Conservation (phyloP, 192 early-diverging fungal genomes). For the Backusella sp. region DNA sequence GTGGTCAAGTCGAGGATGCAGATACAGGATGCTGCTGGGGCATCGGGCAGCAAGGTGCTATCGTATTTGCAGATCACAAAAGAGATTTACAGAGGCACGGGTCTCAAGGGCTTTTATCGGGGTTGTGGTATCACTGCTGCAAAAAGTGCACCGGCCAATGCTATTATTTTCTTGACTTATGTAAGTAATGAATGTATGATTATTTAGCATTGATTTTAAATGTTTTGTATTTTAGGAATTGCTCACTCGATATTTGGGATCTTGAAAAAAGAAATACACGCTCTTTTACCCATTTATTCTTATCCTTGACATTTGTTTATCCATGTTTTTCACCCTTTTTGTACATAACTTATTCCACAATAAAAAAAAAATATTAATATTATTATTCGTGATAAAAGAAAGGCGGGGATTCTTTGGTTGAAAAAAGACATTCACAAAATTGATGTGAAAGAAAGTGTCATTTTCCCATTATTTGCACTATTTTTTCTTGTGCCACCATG, state of each 20-base stretch:
- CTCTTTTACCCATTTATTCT: not conserved
- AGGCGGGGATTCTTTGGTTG: not conserved
- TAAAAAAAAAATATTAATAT: not conserved
- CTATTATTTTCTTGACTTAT: constrained; percentile 95
- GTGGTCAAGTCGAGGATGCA: constrained; percentile 94
- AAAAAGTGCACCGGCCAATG: constrained; percentile 90
- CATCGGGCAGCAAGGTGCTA: constrained; percentile 45
- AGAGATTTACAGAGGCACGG: constrained; percentile 73
- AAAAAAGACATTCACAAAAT: not conserved
- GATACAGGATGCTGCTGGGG: constrained; percentile 43
- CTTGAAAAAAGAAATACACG: not conserved
- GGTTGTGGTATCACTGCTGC: constrained; percentile 92
- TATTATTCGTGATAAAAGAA: too few species aligned
- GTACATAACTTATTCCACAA: not conserved
- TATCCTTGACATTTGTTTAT: not conserved
- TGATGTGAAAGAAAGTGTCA: not conserved
- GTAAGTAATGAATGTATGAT: constrained; percentile 47
- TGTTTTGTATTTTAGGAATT: constrained; percentile 21
- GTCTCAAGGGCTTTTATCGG: constrained; percentile 85
- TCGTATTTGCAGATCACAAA: constrained; percentile 63
- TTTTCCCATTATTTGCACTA: not conserved
- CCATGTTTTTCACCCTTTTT: not conserved
- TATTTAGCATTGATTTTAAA: not conserved
- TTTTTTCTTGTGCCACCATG: not conserved
- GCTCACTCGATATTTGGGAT: constrained; percentile 29